Conservation (phyloP, 192 early-diverging fungal genomes). For the Backusella psychrophila region DNA sequence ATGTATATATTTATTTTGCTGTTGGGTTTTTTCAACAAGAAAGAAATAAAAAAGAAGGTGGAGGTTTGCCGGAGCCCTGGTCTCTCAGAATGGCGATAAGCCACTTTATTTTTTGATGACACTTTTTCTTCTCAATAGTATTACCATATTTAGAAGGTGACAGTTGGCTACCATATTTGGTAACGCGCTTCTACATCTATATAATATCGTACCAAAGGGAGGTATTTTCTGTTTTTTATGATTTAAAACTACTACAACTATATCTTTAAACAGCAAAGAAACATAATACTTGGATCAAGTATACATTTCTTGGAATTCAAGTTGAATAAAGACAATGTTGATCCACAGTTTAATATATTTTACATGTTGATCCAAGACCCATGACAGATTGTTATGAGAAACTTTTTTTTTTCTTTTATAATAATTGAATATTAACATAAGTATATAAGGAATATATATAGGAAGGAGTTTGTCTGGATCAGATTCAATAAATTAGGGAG, state of each 20-base stretch:
- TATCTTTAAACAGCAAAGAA: too few species aligned
- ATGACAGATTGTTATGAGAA: background rate
- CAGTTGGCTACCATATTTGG: background rate
- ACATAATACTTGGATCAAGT: too few species aligned
- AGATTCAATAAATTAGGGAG: constrained; percentile 1
- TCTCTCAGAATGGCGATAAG: background rate
- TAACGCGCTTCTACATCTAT: background rate
- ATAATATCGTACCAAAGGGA: too few species aligned
- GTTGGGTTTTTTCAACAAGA: background rate
- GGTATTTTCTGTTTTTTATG: too few species aligned
- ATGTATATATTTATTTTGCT: background rate
- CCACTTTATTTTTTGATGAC: background rate
- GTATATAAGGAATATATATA: background rate
- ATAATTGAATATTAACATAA: background rate
- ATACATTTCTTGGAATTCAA: too few species aligned
- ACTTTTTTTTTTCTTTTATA: background rate
- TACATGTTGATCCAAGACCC: background rate
- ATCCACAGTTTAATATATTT: too few species aligned
- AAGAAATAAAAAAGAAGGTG: background rate
- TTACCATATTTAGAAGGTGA: background rate
- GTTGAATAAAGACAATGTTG: too few species aligned
- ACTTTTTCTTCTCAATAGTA: background rate
- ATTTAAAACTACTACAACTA: too few species aligned
- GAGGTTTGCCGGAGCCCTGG: constrained; percentile 1
- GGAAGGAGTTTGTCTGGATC: background rate